A percentile compares a stretch with the other conserved stretches of the same genome.
phyloP scores from a whole-genome alignment of 495 filamentous ascomycete genomes.

The Cercophora sp. region DNA sequence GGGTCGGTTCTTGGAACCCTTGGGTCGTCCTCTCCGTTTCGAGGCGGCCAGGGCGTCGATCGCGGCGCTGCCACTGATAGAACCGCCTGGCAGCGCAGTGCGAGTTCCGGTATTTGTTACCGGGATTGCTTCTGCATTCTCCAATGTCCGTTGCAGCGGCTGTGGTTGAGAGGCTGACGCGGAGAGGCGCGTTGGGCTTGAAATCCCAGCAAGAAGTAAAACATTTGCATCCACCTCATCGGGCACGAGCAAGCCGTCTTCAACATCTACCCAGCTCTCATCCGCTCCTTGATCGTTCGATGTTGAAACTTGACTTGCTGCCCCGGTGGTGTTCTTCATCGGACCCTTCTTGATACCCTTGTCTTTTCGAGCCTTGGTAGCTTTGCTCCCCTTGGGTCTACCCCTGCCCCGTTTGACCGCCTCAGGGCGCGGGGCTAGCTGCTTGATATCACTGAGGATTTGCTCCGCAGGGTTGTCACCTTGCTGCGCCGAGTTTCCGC shows the following conservation, averaged over 20 bases:
- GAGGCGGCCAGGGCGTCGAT: no score
- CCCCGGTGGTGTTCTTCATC: constrained; percentile 6
- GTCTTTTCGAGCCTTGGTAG: constrained; percentile 44
- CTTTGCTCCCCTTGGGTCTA: constrained; percentile 51
- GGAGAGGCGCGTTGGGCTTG: constrained; percentile 9
- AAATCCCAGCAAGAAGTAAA: constrained; percentile 25
- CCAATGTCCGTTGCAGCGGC: background rate
- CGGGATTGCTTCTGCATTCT: no score
- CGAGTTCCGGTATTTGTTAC: no score
- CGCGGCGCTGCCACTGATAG: no score
- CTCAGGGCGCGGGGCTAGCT: constrained; percentile 18
- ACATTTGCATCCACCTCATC: constrained; percentile 25
- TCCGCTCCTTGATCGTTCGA: constrained; percentile 12
- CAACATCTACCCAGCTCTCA: constrained; percentile 29
- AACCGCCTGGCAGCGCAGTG: constrained; percentile 12
- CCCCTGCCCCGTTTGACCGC: constrained; percentile 41
- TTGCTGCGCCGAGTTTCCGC: constrained; percentile 20
- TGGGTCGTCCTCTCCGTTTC: constrained; percentile 37
- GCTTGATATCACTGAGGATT: no score
- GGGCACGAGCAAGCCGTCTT: constrained; percentile 8
- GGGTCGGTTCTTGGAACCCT: constrained; percentile 47
- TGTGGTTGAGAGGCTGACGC: background rate
- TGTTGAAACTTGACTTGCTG: background rate
- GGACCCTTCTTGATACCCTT: constrained; percentile 49
- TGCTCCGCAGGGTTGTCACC: constrained; percentile 21